Evolutionary conservation across 495 filamentous ascomycete species (phyloP).

Genomic region (Aspergillus leporis): DNA sequence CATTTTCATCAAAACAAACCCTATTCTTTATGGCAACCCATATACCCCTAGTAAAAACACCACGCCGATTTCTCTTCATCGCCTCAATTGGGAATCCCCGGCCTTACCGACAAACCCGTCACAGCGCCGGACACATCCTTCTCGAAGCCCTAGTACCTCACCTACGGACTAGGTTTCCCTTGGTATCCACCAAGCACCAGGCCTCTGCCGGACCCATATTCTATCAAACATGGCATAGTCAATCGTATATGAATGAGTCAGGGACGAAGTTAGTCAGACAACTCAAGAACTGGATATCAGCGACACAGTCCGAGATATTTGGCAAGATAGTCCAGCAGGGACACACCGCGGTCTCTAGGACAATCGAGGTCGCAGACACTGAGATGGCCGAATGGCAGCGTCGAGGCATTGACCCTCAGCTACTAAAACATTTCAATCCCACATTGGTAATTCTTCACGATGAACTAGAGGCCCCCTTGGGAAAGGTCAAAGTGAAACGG

Average conservation of each 20-base stretch:
- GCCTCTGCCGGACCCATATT: conserved; percentile 42
- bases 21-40: background rate
- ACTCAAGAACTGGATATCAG: conserved; percentile 46
- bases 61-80: conserved; percentile 56
- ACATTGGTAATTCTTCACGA: conserved; percentile 78
- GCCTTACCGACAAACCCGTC: conserved; percentile 68
- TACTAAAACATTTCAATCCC: conserved; percentile 30
- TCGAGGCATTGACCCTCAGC: conserved; percentile 10
- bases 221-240: conserved; percentile 68
- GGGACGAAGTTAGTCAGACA: conserved; percentile 48
- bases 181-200: conserved; percentile 37
- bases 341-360: background rate
- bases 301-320: conserved; percentile 41
- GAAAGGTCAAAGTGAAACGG: conserved; percentile 60
- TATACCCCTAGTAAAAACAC: conserved; percentile 15
- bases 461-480: conserved; percentile 71
- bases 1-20: background rate
- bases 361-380: background rate
- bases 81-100: conserved; percentile 72
- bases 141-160: conserved; percentile 53
- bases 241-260: conserved; percentile 74
- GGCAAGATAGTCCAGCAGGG: conserved; percentile 8
- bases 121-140: conserved; percentile 76
- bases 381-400: conserved; percentile 9
- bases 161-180: conserved; percentile 47